Percentiles rank a stretch among this genome's conserved stretches.
phyloP scores from a whole-genome alignment of 140 eudicot species.

The Anethum foeniculum region DNA sequence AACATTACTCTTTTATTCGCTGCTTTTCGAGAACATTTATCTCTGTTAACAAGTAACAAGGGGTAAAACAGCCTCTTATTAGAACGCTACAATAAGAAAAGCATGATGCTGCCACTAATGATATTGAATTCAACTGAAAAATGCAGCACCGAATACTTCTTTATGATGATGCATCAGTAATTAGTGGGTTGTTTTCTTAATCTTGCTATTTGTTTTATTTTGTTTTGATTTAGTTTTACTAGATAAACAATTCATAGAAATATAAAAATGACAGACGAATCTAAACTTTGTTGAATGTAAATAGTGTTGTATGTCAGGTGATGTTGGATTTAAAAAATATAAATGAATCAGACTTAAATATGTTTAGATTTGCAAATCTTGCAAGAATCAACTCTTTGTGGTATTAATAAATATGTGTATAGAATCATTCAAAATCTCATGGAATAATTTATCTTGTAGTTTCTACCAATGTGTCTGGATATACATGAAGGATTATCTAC shows the following conservation, averaged over 20 bases:
- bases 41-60: neutral
- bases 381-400: neutral
- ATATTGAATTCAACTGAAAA: neutral
- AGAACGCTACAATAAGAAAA: neutral
- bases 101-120: neutral
- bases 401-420: neutral
- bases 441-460: neutral
- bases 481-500: neutral
- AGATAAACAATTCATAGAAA: too few relatives aligned
- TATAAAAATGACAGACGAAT: too few relatives aligned
- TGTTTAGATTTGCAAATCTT: neutral
- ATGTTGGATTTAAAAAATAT: neutral
- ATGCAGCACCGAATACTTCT: neutral
- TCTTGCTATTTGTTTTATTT: neutral
- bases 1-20: neutral
- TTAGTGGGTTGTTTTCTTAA: neutral
- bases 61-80: neutral
- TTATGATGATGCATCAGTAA: too few relatives aligned
- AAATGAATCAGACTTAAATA: neutral
- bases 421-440: neutral
- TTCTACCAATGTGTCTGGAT: constrained; percentile 5
- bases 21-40: neutral
- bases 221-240: too few relatives aligned
- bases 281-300: neutral
- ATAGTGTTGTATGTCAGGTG: neutral